Base-by-base conservation (phyloP, 2,329 filamentous ascomycete species). In the Venturia effusa region DNA sequence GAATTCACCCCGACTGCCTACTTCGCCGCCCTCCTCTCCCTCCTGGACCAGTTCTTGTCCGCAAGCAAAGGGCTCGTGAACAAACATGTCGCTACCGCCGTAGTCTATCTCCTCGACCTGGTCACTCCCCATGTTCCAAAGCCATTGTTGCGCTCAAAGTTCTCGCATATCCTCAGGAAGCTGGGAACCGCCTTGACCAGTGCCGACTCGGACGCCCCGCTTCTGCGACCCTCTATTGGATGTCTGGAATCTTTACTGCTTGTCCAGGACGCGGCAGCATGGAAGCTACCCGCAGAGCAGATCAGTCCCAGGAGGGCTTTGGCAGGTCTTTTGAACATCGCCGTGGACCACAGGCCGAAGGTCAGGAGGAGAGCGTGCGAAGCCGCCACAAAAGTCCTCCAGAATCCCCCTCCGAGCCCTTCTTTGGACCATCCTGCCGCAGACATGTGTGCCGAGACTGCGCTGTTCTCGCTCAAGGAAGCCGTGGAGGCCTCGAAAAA, bases 101-200 rank as follows among this genome's bases (percentile, higher is more conserved):
- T 95, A 68, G 89, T 99, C 69, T 99, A 99, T 76, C 87, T 99
- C 19, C 90, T 99, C 79, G 93, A 99, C 76, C 81, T 96, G 68
- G 85, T 97, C 69, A 94, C 92, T 19, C 89, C 89, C 65, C 89
- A 87, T 77, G 87, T 92, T 66, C 91, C 94, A 63, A 84, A 90
- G 66, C 85, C 92, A 66, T 86, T 99, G 66, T 88, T 99, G 64
- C 90, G 92, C 71, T 89, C 91, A 68, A 97, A 97, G 76, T 99
- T 99, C 79, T 88, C 90, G 34, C 90, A 95, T 75, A 97, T 99
- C 71, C 86, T 99, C 66, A 86, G 87, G 39, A 87, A 89, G 66
- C 84, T 99, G 68, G 92, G 90, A 24, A 92, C 93, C 1, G 88
- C 92, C 15, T 82, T 99, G 59, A 86, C 89, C 63, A 82, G 90